These are phyloP conservation scores for Cyberlindnera galapagoensis DNA, from an alignment of 805 yeast genomes.

Conservation along the genomic window DNA sequence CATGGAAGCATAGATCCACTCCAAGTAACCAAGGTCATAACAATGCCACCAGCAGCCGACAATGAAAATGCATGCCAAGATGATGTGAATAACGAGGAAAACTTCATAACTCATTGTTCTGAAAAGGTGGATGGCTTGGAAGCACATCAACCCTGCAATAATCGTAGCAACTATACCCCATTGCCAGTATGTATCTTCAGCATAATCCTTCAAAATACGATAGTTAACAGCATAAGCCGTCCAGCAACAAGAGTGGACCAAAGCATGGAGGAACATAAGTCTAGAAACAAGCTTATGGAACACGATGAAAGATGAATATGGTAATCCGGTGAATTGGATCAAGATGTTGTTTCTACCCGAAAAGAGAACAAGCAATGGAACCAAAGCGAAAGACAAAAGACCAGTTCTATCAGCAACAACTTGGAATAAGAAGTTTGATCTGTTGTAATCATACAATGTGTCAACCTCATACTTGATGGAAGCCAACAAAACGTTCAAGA, in stretches of 20 bases:
- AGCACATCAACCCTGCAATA: slow-evolving; percentile 35
- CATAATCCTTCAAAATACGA: slow-evolving; percentile 8
- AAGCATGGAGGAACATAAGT: slow-evolving; percentile 24
- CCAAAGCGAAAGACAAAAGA: slow-evolving; percentile 24
- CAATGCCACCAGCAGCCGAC: slow-evolving; percentile 56
- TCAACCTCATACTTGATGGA: slow-evolving; percentile 9
- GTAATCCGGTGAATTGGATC: slow-evolving; percentile 54
- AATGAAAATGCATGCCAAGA: slow-evolving; percentile 46
- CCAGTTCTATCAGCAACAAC: slow-evolving; percentile 21
- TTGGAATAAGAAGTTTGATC: background rate
- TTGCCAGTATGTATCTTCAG: slow-evolving; percentile 9
- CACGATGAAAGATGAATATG: slow-evolving; percentile 52
- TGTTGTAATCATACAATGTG: background rate
- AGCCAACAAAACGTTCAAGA: slow-evolving; percentile 12
- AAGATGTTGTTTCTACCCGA: slow-evolving; percentile 69
- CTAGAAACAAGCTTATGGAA: slow-evolving; percentile 64
- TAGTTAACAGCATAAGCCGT: slow-evolving; percentile 7
- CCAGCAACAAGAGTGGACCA: slow-evolving; percentile 18
- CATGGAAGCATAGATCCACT: slow-evolving; percentile 38
- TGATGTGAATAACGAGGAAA: slow-evolving; percentile 52
- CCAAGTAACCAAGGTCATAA: slow-evolving; percentile 43
- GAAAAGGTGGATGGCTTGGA: slow-evolving; percentile 44
- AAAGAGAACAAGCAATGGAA: slow-evolving; percentile 54
- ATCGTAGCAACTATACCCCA: slow-evolving; percentile 43
- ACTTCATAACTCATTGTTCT: slow-evolving; percentile 53